These are phyloP conservation scores for Galerina sulciceps DNA, from an alignment of 768 basidiomycete genomes.

Conservation along the genomic window DNA sequence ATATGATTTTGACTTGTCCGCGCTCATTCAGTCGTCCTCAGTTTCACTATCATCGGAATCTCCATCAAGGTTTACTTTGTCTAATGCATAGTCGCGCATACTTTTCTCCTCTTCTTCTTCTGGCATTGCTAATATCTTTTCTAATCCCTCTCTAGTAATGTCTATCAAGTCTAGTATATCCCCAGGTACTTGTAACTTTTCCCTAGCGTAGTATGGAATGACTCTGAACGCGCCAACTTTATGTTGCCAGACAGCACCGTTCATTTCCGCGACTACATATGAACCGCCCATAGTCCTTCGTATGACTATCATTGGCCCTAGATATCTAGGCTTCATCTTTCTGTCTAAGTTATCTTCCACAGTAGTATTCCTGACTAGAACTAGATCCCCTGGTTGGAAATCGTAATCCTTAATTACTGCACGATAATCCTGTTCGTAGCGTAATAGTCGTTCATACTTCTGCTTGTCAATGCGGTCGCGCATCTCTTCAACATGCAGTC, in stretches of 20 bases:
- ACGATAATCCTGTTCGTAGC: conserved; percentile 22
- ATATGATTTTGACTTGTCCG: too few species aligned
- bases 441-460: neutral
- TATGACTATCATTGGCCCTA: neutral
- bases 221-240: neutral
- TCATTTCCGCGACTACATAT: neutral
- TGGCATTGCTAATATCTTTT: too few species aligned
- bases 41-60: too few species aligned
- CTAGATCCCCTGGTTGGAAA: conserved; percentile 35
- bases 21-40: too few species aligned
- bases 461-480: too few species aligned
- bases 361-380: conserved; percentile 35
- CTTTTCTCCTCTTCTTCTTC: too few species aligned
- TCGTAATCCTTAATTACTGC: conserved; percentile 26
- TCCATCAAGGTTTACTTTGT: too few species aligned
- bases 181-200: neutral
- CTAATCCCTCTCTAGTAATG: too few species aligned
- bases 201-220: neutral
- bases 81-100: too few species aligned
- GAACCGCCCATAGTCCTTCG: neutral
- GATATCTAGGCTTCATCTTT: neutral
- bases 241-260: neutral
- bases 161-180: neutral
- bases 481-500: conserved; percentile 5
- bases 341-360: conserved; percentile 4